Percentiles rank a stretch among this genome's conserved stretches.
phyloP scores from a whole-genome alignment of 768 basidiomycete genomes.

The Pulveroboletus sp. region DNA sequence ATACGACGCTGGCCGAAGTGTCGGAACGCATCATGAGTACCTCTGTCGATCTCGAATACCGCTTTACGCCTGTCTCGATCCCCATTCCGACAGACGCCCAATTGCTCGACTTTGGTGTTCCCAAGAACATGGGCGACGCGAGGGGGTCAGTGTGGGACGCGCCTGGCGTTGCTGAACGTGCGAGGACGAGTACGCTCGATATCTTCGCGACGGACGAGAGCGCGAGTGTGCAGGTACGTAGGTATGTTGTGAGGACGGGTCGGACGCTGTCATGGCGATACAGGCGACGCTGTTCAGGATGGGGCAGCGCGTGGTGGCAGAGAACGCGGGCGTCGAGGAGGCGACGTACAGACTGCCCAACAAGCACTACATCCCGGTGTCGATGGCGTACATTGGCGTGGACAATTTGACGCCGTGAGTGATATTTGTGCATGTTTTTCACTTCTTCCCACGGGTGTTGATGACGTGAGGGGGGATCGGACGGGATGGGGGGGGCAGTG shows the following conservation, averaged over 20 bases:
- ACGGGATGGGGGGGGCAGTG: background rate
- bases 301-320: constrained; percentile 64
- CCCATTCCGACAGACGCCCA: constrained; percentile 45
- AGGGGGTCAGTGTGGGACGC: constrained; percentile 59
- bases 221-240: constrained; percentile 81
- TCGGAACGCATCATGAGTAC: constrained; percentile 90
- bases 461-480: constrained; percentile 17
- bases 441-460: background rate
- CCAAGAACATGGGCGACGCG: constrained; percentile 28
- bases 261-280: background rate
- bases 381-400: constrained; percentile 67
- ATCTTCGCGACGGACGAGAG: constrained; percentile 85
- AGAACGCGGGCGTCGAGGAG: constrained; percentile 53
- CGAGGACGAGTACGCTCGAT: constrained; percentile 65
- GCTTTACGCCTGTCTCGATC: constrained; percentile 48
- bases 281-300: constrained; percentile 93
- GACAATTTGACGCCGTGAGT: constrained; percentile 67
- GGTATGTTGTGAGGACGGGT: accelerated
- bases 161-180: constrained; percentile 45
- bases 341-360: constrained; percentile 83
- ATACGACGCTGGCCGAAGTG: constrained; percentile 81
- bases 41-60: constrained; percentile 72
- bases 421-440: constrained; percentile 1
- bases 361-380: constrained; percentile 90
- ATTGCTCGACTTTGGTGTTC: constrained; percentile 47